These are phyloP conservation scores for Pleurotus djamor DNA, from an alignment of 768 basidiomycete species.

Conservation along the genomic window DNA sequence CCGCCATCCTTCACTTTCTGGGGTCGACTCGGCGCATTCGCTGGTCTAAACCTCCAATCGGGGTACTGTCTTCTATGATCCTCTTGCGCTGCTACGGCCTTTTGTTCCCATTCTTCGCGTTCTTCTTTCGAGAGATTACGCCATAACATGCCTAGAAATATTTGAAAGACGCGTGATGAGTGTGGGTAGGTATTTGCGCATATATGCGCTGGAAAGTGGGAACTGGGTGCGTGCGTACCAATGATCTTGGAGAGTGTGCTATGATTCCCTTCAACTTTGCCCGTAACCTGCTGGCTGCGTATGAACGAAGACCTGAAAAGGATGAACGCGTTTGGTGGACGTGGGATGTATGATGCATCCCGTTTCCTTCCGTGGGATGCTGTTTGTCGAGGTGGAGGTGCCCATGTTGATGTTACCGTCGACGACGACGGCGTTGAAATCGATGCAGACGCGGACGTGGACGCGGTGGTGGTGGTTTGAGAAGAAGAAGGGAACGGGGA, in stretches of 20 bases:
- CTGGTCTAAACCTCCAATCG: slow-evolving; percentile 78
- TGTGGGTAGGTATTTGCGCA: not conserved
- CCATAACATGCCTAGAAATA: slow-evolving; percentile 66
- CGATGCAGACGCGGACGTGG: slow-evolving; percentile 13
- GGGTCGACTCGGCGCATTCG: slow-evolving; percentile 35
- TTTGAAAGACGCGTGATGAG: not conserved
- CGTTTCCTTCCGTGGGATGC: slow-evolving; percentile 59
- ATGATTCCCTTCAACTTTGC: slow-evolving; percentile 78
- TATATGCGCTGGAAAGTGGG: not conserved
- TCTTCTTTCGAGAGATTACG: slow-evolving; percentile 66
- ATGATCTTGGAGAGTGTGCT: slow-evolving; percentile 82
- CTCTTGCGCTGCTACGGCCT: slow-evolving; percentile 65
- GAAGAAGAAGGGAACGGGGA: too few relatives aligned
- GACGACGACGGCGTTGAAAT: slow-evolving; percentile 23
- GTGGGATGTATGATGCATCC: slow-evolving; percentile 74
- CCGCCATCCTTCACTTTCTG: slow-evolving; percentile 33
- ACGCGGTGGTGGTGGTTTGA: slow-evolving; percentile 3
- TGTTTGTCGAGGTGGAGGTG: not conserved
- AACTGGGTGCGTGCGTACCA: slow-evolving; percentile 37
- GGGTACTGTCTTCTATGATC: slow-evolving; percentile 76
- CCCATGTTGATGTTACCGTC: not conserved
- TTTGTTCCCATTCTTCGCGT: slow-evolving; percentile 74
- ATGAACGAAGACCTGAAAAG: slow-evolving; percentile 82
- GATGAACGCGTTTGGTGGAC: slow-evolving; percentile 85
- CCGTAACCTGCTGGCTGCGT: slow-evolving; percentile 68